phyloP scores from a whole-genome alignment of 2,329 filamentous ascomycete species.

The Curvularia sp. region DNA sequence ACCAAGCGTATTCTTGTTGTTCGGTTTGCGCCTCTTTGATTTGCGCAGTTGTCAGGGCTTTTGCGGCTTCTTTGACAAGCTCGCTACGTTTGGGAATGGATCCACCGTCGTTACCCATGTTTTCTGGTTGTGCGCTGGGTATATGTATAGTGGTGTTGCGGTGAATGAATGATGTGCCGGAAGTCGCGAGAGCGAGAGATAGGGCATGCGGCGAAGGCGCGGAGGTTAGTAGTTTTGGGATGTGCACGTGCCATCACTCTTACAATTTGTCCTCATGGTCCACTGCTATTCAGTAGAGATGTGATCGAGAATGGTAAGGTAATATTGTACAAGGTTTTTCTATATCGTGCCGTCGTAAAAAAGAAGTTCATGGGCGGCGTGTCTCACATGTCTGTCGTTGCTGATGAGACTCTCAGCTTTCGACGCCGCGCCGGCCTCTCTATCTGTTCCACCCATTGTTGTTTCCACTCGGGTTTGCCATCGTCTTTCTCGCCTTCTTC shows the following conservation, averaged over 20 bases:
- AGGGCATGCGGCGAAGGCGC: conserved; percentile 30
- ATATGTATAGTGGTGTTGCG: background rate
- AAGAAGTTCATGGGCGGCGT: conserved; percentile 1
- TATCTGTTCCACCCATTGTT: conserved; percentile 23
- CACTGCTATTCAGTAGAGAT: background rate
- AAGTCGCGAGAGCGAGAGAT: conserved; percentile 1
- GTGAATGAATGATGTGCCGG: background rate
- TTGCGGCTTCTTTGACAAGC: conserved; percentile 91
- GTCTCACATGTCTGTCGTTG: conserved; percentile 7
- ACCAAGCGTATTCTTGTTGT: conserved; percentile 85
- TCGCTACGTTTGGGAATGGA: conserved; percentile 94
- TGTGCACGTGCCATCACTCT: conserved; percentile 17
- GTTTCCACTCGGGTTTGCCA: conserved; percentile 22
- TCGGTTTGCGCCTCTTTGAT: conserved; percentile 88
- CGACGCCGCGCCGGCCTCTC: conserved; percentile 15
- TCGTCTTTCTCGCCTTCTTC: conserved; percentile 2
- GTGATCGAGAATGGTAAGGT: conserved; percentile 3
- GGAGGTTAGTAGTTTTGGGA: conserved; percentile 28
- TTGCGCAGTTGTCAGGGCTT: conserved; percentile 80
- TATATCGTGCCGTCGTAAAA: background rate
- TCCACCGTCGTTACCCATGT: conserved; percentile 97
- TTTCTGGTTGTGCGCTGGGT: conserved; percentile 6
- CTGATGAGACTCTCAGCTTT: conserved; percentile 1
- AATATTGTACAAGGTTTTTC: conserved; percentile 13
- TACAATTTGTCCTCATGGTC: background rate